These are phyloP conservation scores for Termitomyces sp. DNA, from an alignment of 768 basidiomycete species.

Conservation along the genomic window DNA sequence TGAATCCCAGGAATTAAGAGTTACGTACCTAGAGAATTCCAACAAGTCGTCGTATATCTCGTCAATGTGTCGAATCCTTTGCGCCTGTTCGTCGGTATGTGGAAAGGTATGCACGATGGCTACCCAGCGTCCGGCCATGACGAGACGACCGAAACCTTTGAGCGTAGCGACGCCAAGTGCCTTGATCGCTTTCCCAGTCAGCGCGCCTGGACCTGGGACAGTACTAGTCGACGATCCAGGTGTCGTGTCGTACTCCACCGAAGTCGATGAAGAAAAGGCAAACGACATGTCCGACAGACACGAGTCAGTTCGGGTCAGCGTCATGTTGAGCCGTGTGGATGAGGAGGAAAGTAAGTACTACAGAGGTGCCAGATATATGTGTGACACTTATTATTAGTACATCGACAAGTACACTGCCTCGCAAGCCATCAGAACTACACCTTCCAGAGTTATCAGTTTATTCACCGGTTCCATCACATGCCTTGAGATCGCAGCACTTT, in stretches of 20 bases:
- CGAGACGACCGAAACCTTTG: conserved; percentile 38
- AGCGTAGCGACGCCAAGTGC: conserved; percentile 49
- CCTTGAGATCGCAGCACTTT: neutral
- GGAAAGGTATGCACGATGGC: conserved; percentile 17
- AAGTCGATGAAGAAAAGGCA: conserved; percentile 3
- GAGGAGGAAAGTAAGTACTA: neutral
- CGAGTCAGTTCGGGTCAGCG: conserved; percentile 1
- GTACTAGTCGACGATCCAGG: conserved; percentile 20
- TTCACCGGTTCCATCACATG: neutral
- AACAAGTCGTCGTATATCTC: too few species aligned
- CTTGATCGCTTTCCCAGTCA: conserved; percentile 42
- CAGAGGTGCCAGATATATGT: neutral
- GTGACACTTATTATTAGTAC: neutral
- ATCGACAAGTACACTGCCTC: neutral
- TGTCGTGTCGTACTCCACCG: conserved; percentile 5
- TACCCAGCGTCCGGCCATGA: conserved; percentile 19
- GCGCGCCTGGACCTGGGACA: conserved; percentile 30
- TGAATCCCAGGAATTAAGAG: conserved; percentile 15
- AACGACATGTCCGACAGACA: neutral
- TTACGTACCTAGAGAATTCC: too few species aligned
- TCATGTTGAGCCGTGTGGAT: neutral
- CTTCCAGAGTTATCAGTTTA: neutral
- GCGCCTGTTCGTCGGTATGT: too few species aligned
- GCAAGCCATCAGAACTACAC: neutral
- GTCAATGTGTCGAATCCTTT: too few species aligned